These are phyloP conservation scores for Coemansia sp. DNA, from an alignment of 192 early-diverging fungal species.

Conservation along the genomic window DNA sequence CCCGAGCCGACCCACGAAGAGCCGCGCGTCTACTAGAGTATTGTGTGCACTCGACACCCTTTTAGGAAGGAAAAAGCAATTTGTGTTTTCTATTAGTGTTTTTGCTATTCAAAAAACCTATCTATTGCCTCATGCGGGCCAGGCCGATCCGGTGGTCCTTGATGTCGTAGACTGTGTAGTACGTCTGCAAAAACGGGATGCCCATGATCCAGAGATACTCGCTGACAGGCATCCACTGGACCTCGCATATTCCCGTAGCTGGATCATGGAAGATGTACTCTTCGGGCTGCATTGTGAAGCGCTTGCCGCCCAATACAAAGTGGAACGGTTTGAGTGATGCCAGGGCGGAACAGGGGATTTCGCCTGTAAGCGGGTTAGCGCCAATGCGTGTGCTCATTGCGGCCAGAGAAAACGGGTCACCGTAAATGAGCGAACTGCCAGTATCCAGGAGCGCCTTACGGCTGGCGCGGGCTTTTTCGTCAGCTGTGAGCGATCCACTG, in stretches of 20 bases:
- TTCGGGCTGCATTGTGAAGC: slow-evolving; percentile 40
- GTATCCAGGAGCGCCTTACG: slow-evolving; percentile 53
- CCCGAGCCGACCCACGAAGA: slow-evolving; percentile 7
- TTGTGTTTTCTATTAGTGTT: background rate
- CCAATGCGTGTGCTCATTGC: slow-evolving; percentile 50
- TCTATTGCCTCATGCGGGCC: slow-evolving; percentile 24
- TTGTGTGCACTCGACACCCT: background rate
- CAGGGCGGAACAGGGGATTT: slow-evolving; percentile 32
- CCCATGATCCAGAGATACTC: slow-evolving; percentile 55
- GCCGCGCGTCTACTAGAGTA: slow-evolving; percentile 3
- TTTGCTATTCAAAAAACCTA: slow-evolving; percentile 3
- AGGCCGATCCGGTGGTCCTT: slow-evolving; percentile 44
- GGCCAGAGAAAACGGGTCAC: slow-evolving; percentile 41
- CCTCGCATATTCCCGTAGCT: slow-evolving; percentile 36
- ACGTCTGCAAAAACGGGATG: slow-evolving; percentile 48
- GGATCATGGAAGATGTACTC: slow-evolving; percentile 53
- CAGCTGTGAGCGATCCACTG: slow-evolving; percentile 8
- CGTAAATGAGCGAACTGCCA: slow-evolving; percentile 50
- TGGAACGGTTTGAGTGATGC: slow-evolving; percentile 45
- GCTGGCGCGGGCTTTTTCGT: slow-evolving; percentile 40
- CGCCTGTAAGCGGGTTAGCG: slow-evolving; percentile 36
- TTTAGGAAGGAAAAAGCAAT: too few species aligned
- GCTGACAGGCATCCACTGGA: slow-evolving; percentile 56
- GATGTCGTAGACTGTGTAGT: slow-evolving; percentile 56
- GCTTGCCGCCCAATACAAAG: slow-evolving; percentile 49